Evolutionary conservation across 768 basidiomycete species (phyloP).

Genomic region (Astraeus odoratus): DNA sequence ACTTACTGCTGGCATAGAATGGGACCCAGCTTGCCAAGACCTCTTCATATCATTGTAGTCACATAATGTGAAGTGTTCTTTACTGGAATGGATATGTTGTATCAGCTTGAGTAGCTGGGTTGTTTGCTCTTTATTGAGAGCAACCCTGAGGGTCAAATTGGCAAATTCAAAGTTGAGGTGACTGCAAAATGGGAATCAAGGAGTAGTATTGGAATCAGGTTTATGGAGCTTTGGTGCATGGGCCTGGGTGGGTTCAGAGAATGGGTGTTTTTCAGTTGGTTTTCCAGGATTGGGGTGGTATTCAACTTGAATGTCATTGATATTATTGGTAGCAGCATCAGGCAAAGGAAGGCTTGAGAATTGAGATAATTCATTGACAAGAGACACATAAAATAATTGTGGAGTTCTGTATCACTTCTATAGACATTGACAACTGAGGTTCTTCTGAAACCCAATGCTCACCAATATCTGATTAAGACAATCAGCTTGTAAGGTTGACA

Average conservation of each 20-base stretch:
- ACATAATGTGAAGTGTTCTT: conserved; percentile 3
- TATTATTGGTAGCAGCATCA: background rate
- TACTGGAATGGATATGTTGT: background rate
- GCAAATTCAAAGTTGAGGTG: conserved; percentile 7
- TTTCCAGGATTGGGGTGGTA: conserved; percentile 17
- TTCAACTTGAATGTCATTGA: conserved; percentile 1
- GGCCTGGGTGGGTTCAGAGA: conserved; percentile 8
- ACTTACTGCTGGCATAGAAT: conserved; percentile 3
- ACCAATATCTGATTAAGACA: too few relatives aligned
- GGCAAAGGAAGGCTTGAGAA: background rate
- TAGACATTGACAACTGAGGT: too few relatives aligned
- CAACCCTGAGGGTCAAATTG: conserved; percentile 1
- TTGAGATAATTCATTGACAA: background rate
- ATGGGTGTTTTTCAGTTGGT: conserved; percentile 5
- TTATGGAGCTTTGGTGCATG: background rate
- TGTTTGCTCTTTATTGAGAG: conserved; percentile 1
- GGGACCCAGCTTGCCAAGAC: conserved; percentile 1
- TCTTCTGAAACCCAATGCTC: too few relatives aligned
- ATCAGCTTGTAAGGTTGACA: too few relatives aligned
- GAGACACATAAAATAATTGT: background rate
- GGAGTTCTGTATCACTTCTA: background rate
- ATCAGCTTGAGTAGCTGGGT: conserved; percentile 9
- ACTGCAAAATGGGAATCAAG: conserved; percentile 6
- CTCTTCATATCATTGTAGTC: background rate
- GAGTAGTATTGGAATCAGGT: conserved; percentile 6